Evolutionary conservation across 1,139 yeast genomes (phyloP).

Genomic region (Saccharomyces hybrid): DNA sequence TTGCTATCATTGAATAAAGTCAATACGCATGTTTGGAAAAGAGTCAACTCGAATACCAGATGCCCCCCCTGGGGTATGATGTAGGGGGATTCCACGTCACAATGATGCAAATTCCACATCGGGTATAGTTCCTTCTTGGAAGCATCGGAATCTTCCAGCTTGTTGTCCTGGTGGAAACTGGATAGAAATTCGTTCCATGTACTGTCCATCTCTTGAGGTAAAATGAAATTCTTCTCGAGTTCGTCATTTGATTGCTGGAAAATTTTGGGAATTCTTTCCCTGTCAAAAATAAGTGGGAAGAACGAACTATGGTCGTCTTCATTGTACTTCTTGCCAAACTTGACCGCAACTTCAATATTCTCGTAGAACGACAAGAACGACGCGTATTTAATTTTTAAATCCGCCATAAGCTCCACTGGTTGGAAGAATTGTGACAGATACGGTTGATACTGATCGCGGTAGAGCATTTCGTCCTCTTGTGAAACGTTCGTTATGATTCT

Average conservation of each 20-base stretch:
- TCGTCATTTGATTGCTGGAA: conserved; percentile 10
- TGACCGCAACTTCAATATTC: neutral
- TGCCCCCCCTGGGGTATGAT: conserved; percentile 8
- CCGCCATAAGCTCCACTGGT: neutral
- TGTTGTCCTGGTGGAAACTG: conserved; percentile 11
- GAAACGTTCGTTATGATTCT: neutral
- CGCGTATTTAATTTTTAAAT: neutral
- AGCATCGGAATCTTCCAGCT: conserved; percentile 8
- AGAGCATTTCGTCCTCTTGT: neutral
- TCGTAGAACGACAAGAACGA: neutral
- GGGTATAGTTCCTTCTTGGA: conserved; percentile 14
- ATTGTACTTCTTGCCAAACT: neutral
- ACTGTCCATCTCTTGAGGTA: conserved; percentile 17
- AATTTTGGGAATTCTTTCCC: conserved; percentile 14
- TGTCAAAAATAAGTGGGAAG: conserved; percentile 18
- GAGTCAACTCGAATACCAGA: conserved; percentile 20
- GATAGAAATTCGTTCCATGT: conserved; percentile 24
- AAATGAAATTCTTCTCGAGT: conserved; percentile 5
- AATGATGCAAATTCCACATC: conserved; percentile 23
- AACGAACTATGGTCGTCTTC: neutral
- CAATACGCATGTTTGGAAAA: conserved; percentile 25
- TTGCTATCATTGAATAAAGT: conserved; percentile 20
- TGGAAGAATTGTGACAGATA: neutral
- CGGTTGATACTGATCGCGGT: neutral
- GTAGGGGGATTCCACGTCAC: conserved; percentile 25